Evolutionary conservation across 2,329 filamentous ascomycete genomes (phyloP).

Genomic region (Talaromyces sp.): DNA sequence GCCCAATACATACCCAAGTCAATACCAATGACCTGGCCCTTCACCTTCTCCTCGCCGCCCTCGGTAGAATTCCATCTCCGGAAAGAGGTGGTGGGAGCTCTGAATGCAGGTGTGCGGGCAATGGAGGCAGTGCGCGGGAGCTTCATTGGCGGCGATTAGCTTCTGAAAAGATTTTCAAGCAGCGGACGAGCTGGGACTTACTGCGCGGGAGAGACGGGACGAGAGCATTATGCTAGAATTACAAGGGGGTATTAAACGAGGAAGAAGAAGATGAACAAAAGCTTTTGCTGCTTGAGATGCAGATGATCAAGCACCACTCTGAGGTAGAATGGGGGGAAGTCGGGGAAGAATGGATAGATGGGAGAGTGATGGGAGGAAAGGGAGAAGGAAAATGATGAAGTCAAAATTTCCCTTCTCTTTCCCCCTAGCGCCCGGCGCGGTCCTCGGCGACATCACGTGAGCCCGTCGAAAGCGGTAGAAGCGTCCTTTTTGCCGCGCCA

Average conservation of each 20-base stretch:
- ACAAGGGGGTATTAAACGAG: constrained; percentile 20
- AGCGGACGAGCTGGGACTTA: constrained; percentile 46
- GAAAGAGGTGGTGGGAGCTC: constrained; percentile 69
- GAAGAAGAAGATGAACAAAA: constrained; percentile 10
- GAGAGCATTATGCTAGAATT: constrained; percentile 61
- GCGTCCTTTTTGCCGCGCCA: constrained; percentile 9
- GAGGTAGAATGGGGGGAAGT: neutral
- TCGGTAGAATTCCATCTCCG: constrained; percentile 50
- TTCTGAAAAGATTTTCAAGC: constrained; percentile 10
- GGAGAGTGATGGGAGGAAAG: constrained; percentile 14
- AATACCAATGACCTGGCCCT: constrained; percentile 95
- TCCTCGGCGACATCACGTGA: constrained; percentile 7
- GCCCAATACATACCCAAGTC: constrained; percentile 71
- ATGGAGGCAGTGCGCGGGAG: constrained; percentile 72
- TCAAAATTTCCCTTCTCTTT: constrained; percentile 15
- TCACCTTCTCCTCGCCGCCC: constrained; percentile 73
- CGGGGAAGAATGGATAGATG: neutral
- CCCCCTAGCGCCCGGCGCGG: constrained; percentile 12
- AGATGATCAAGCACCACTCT: constrained; percentile 4
- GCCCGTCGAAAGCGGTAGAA: constrained; percentile 33
- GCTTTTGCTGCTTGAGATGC: constrained; percentile 7
- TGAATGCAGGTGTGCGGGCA: constrained; percentile 63
- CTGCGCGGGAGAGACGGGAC: constrained; percentile 68
- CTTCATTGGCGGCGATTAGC: constrained; percentile 39
- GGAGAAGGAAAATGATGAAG: constrained; percentile 16